Conservation (phyloP, 345 rosid species). For the Eucalyptus sp. region DNA sequence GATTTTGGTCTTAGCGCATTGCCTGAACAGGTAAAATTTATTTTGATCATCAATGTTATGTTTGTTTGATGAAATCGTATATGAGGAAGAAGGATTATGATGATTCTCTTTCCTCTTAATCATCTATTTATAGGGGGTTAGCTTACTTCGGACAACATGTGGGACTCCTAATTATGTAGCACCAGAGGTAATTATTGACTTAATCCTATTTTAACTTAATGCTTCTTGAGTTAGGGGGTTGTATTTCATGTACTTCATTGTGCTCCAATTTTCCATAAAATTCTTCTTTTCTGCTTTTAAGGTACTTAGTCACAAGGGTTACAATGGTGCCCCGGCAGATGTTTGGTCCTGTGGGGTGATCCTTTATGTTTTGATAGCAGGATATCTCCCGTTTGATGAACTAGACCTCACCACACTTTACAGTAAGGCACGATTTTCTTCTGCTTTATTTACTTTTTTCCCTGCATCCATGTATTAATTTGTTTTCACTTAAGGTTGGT, state of each 20-base stretch:
- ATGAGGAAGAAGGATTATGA: neutral
- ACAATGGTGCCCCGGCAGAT: slow-evolving; percentile 91
- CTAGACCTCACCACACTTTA: slow-evolving; percentile 91
- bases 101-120: neutral
- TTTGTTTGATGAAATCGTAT: neutral
- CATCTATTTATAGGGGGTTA: slow-evolving; percentile 47
- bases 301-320: slow-evolving; percentile 98
- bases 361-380: slow-evolving; percentile 92
- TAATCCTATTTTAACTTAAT: neutral
- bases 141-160: slow-evolving; percentile 81
- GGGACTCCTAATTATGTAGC: slow-evolving; percentile 98
- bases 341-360: slow-evolving; percentile 97
- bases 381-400: slow-evolving; percentile 97
- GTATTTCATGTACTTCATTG: neutral
- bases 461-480: neutral
- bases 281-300: slow-evolving; percentile 7
- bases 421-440: slow-evolving; percentile 61
- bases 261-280: neutral
- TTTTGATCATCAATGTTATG: neutral
- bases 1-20: slow-evolving; percentile 95
- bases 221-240: neutral
- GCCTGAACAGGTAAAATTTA: slow-evolving; percentile 59
- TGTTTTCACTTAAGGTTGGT: neutral
- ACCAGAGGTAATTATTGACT: slow-evolving; percentile 60
- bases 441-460: neutral